Conservation (phyloP, 1,284 basidiomycete species). For the Boletus smithii region DNA sequence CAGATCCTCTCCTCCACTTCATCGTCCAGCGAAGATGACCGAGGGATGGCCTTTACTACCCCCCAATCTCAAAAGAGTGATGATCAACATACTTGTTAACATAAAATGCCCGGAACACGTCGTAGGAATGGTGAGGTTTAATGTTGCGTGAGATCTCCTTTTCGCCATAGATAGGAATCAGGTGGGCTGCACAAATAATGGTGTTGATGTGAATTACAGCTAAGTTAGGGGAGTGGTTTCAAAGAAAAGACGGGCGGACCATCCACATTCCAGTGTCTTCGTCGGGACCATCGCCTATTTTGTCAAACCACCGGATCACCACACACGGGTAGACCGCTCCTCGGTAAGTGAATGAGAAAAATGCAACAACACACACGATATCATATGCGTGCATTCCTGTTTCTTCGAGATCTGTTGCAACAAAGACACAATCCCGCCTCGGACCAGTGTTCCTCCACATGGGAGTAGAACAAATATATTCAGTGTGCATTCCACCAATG, state of each 20-base stretch:
- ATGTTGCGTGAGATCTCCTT: neutral
- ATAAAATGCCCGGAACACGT: constrained; percentile 6
- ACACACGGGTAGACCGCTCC: neutral
- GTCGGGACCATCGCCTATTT: neutral
- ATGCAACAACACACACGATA: neutral
- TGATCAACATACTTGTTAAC: constrained; percentile 15
- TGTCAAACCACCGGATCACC: neutral
- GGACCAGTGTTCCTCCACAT: too few relatives aligned
- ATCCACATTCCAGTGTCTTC: constrained; percentile 1
- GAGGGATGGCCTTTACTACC: too few relatives aligned
- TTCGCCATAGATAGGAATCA: constrained; percentile 3
- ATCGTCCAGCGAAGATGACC: too few relatives aligned
- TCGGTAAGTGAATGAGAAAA: neutral
- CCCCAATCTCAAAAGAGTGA: too few relatives aligned
- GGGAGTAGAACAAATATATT: too few relatives aligned
- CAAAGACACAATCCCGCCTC: too few relatives aligned
- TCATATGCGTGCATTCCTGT: neutral
- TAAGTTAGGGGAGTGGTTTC: neutral
- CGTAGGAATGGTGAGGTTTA: constrained; percentile 3
- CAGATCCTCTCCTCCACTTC: too few relatives aligned
- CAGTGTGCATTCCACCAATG: too few relatives aligned
- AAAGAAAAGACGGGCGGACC: neutral
- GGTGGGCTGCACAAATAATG: constrained; percentile 4
- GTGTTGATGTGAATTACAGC: neutral
- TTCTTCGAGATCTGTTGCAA: too few relatives aligned